Conservation (phyloP, 495 filamentous ascomycete species). For the Aspergillus steynii region DNA sequence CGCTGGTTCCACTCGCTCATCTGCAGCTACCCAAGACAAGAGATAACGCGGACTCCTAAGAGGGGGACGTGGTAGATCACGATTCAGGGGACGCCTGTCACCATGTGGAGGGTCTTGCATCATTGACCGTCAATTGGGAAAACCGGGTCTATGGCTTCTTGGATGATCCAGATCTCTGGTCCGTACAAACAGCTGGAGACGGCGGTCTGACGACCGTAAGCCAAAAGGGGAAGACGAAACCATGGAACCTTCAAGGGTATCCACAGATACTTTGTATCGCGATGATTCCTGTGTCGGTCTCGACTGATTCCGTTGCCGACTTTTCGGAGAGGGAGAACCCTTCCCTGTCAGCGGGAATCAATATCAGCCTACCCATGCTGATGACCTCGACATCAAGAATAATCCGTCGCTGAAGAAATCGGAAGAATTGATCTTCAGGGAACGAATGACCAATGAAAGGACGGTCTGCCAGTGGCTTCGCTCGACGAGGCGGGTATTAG, state of each 20-base stretch:
- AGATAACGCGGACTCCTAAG: constrained; percentile 21
- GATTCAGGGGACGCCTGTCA: constrained; percentile 30
- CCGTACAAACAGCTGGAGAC: constrained; percentile 36
- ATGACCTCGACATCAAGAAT: constrained; percentile 21
- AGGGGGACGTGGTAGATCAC: constrained; percentile 25
- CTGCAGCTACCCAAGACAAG: constrained; percentile 37
- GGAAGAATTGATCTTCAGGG: constrained; percentile 25
- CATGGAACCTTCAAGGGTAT: constrained; percentile 10
- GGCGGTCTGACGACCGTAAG: constrained; percentile 21
- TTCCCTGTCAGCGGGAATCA: constrained; percentile 9
- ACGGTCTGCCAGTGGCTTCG: constrained; percentile 11
- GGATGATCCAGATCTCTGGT: constrained; percentile 16
- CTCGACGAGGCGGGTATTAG: constrained; percentile 30
- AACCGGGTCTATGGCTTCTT: constrained; percentile 6
- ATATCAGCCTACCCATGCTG: constrained; percentile 15
- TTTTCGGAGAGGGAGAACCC: constrained; percentile 5
- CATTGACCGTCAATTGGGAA: constrained; percentile 35
- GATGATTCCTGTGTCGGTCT: not conserved
- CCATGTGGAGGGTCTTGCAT: constrained; percentile 58
- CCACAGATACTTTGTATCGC: constrained; percentile 12
- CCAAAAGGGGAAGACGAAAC: constrained; percentile 8
- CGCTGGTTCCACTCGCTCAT: constrained; percentile 33
- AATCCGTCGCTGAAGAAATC: constrained; percentile 22
- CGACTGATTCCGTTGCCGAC: constrained; percentile 7
- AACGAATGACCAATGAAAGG: constrained; percentile 19